Percentiles rank a stretch among this genome's conserved stretches.
phyloP scores from a whole-genome alignment of 805 yeast species.

The Millerago galiae region DNA sequence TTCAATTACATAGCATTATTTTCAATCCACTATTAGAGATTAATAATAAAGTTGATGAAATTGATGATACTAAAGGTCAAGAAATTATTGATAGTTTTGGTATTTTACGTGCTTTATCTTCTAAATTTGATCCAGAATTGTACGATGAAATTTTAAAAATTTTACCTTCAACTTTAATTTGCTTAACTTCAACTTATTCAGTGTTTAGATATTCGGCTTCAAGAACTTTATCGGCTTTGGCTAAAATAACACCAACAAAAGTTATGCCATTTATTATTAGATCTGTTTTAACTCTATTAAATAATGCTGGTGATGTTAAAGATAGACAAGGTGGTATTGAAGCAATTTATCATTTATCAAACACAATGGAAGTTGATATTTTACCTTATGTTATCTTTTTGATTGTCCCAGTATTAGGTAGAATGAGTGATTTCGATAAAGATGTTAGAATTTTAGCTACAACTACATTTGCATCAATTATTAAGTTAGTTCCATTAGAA shows the following conservation, averaged over 20 bases:
- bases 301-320: slow-evolving; percentile 60
- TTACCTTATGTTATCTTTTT: slow-evolving; percentile 92
- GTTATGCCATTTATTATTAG: slow-evolving; percentile 80
- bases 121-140: slow-evolving; percentile 46
- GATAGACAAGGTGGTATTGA: slow-evolving; percentile 94
- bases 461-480: slow-evolving; percentile 92
- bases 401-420: slow-evolving; percentile 92
- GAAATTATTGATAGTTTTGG: slow-evolving; percentile 82
- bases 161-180: slow-evolving; percentile 44
- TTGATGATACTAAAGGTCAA: slow-evolving; percentile 58
- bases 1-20: slow-evolving; percentile 59
- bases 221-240: slow-evolving; percentile 76
- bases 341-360: slow-evolving; percentile 77
- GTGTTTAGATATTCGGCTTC: slow-evolving; percentile 89
- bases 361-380: slow-evolving; percentile 80
- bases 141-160: slow-evolving; percentile 44
- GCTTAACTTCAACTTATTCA: slow-evolving; percentile 62
- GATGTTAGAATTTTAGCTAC: slow-evolving; percentile 90
- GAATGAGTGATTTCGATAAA: slow-evolving; percentile 93
- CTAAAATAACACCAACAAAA: slow-evolving; percentile 58
- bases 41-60: slow-evolving; percentile 22
- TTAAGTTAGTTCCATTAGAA: slow-evolving; percentile 92
- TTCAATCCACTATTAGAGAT: slow-evolving; percentile 54
- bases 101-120: slow-evolving; percentile 65
- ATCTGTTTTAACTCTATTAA: slow-evolving; percentile 69